Evolutionary conservation across 1,139 yeast genomes (phyloP).

Genomic region (Pneumocystis jirovecii): DNA sequence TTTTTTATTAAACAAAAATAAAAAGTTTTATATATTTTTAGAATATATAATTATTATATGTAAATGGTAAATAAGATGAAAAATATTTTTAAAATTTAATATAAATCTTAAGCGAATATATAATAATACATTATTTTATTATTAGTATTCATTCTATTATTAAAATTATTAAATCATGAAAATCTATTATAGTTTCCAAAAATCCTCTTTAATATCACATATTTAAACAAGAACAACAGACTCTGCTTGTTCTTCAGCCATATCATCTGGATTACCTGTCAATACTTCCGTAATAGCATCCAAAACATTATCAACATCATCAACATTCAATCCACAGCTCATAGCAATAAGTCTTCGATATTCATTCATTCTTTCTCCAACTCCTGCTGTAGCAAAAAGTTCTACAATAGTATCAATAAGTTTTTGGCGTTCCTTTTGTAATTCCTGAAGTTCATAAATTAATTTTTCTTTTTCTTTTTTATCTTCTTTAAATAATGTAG

Average conservation of each 20-base stretch:
- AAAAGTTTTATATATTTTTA: no score
- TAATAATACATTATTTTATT: background rate
- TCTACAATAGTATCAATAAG: constrained; percentile 33
- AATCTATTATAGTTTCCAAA: background rate
- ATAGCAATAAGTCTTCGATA: constrained; percentile 68
- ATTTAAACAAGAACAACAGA: background rate
- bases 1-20: no score
- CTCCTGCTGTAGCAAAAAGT: constrained; percentile 33
- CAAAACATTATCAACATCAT: constrained; percentile 61
- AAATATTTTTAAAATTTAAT: background rate
- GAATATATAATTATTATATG: no score
- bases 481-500: background rate
- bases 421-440: constrained; percentile 36
- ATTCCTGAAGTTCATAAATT: constrained; percentile 29
- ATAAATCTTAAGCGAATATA: background rate
- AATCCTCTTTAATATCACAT: background rate
- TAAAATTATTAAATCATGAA: background rate
- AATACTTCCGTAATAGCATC: constrained; percentile 19
- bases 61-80: background rate
- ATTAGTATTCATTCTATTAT: background rate
- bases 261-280: background rate
- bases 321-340: constrained; percentile 66
- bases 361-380: constrained; percentile 52
- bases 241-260: background rate
- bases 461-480: constrained; percentile 19